Evolutionary conservation across 768 basidiomycete species (phyloP), one percentile per base, ranked within the genome.

Genomic region (Sarcomyxa edulis): DNA sequence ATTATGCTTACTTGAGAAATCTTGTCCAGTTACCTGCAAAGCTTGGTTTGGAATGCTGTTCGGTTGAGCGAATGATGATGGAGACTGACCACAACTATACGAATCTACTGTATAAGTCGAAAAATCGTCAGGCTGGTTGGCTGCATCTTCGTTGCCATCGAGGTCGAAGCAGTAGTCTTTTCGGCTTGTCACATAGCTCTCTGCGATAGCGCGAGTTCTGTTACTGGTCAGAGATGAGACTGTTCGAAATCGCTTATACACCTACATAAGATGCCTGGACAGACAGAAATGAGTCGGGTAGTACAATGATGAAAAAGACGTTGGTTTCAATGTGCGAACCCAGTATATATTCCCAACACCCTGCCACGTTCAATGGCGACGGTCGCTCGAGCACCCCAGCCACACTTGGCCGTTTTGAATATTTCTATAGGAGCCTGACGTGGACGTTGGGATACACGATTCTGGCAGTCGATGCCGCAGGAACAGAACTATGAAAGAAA

Each of bases 11-110:
- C 83, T 85, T 86, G 22, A 85, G 62, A 44, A 85, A 86, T 4
- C 82, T 70, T 6, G 81, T 80, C 84, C 84, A 86, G 47, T 85
- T 86, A 6, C 84, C 83, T 84, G 44, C 18, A 34, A 35, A 31
- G 25, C 25, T 11, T n/a, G n/a, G n/a, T n/a, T n/a, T n/a, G n/a
- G 21, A 4, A 16, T 30, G 47, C 38, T n/a, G 20, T 27, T 26
- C 20, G 32, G 20, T 25, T 28, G 5, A 51, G 36, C 21, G 6
- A 27, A 34, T 12, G 7, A 34, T 12, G 19, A 14, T 19, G 6
- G n/a, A 7, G 14, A 42, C 74, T 30, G 37, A 79, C 83, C 83
- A 45, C 54, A 62, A 1, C 49, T 51, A 35, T 63, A 64, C 0
- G 72, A 74, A 49, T 83, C 74, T 5, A 85, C 82, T 3, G 74